These are phyloP conservation scores for Pisolithus sp. DNA, from an alignment of 768 basidiomycete genomes.

Conservation along the genomic window DNA sequence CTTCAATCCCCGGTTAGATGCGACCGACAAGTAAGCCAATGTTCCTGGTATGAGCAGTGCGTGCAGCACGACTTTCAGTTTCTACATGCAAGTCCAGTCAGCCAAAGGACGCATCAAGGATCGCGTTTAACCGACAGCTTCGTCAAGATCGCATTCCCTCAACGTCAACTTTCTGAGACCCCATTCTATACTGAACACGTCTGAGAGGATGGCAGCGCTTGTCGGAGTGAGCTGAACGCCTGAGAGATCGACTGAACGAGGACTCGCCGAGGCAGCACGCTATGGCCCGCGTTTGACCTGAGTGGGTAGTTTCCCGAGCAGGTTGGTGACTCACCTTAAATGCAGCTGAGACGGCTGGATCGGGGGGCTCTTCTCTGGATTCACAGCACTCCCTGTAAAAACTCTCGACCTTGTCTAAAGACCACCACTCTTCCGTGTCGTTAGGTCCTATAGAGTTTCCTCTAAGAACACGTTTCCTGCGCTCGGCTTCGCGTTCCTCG, in stretches of 20 bases:
- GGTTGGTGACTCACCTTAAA: constrained; percentile 49
- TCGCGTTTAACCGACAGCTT: constrained; percentile 44
- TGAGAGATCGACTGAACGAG: constrained; percentile 75
- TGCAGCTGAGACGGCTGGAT: constrained; percentile 57
- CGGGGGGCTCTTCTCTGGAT: constrained; percentile 66
- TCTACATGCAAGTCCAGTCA: constrained; percentile 33
- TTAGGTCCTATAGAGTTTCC: constrained; percentile 36
- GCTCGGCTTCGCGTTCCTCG: constrained; percentile 67
- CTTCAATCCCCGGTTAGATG: constrained; percentile 81
- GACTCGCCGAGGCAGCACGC: constrained; percentile 48
- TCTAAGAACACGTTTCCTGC: constrained; percentile 58
- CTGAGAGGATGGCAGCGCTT: constrained; percentile 76
- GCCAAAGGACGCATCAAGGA: background rate
- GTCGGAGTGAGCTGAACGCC: constrained; percentile 66
- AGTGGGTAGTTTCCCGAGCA: constrained; percentile 12
- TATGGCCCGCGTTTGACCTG: constrained; percentile 18
- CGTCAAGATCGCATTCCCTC: constrained; percentile 83
- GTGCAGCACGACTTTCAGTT: constrained; percentile 85
- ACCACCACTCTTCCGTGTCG: constrained; percentile 71
- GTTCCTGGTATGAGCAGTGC: constrained; percentile 79
- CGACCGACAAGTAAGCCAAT: constrained; percentile 76
- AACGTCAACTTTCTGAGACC: constrained; percentile 81
- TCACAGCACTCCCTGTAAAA: constrained; percentile 85
- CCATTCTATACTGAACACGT: constrained; percentile 91
- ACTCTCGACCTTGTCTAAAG: constrained; percentile 71